Percentiles rank a stretch among this genome's conserved stretches.
phyloP scores from a whole-genome alignment of 352 stramenopile species.

The Lagenidium sp. region DNA sequence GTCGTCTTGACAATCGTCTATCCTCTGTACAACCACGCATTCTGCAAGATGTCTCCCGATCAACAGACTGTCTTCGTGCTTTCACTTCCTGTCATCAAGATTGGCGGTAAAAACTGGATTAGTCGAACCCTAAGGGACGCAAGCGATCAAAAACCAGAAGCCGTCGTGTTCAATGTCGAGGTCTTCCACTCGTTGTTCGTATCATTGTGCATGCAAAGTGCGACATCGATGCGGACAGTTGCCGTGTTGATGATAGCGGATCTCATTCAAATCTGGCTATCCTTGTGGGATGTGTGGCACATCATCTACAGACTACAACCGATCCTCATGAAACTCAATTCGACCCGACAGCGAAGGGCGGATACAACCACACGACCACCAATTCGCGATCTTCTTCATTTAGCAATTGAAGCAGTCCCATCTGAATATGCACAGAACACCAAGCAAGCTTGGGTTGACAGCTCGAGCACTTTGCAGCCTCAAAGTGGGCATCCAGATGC shows the following conservation, averaged over 20 bases:
- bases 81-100: conserved; percentile 30
- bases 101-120: conserved; percentile 30
- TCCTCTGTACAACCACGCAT: conserved; percentile 27
- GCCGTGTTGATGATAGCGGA: conserved; percentile 22
- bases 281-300: conserved; percentile 22
- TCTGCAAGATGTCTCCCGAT: conserved; percentile 11
- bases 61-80: conserved; percentile 24
- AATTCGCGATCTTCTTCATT: too few species aligned
- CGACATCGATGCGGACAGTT: conserved; percentile 14
- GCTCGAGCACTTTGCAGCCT: too few species aligned
- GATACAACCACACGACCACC: too few species aligned
- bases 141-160: conserved; percentile 26
- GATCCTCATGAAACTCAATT: too few species aligned
- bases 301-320: too few species aligned
- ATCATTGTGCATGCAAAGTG: conserved; percentile 24
- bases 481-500: too few species aligned
- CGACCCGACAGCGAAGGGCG: too few species aligned
- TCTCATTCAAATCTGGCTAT: conserved; percentile 17
- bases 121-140: conserved; percentile 6
- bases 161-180: conserved; percentile 40
- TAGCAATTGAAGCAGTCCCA: too few species aligned
- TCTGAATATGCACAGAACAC: too few species aligned
- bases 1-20: conserved; percentile 18
- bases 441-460: too few species aligned
- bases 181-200: conserved; percentile 43